Evolutionary conservation across 345 rosid genomes (phyloP), one percentile per base, ranked within the genome.

Genomic region (Trapa bicornis): DNA sequence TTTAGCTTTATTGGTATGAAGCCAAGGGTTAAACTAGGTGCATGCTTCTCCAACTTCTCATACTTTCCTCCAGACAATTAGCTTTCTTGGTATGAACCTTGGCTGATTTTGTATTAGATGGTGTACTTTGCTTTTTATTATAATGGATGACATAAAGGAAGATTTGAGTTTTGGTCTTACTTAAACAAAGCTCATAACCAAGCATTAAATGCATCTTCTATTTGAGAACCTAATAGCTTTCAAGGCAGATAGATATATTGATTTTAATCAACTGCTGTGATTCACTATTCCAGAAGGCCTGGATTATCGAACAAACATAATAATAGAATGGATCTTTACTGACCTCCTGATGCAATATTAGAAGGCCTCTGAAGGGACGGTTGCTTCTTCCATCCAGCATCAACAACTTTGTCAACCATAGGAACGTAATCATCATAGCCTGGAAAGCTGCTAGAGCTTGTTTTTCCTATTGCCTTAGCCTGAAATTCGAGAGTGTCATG

Each of bases 341-440:
- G 64, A 89, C 99, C 97, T 86, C 80, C 83, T 32, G 93, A 84
- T 57, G 79, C 74, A 69, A 75, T 61, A 22, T 22, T 22, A 22
- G 29, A 22, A 56, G 79, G 75, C 76, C 72, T 76, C 77, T 74
- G 81, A 47, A 70, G 71, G 13, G 89, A 47, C 22, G 85, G 65
- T 76, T 82, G 88, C 74, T 84, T 88, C 82, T 85, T 87, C 92
- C 96, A 95, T 71, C 80, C 79, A 67, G 96, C 82, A 77, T 91
- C 94, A 73, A 95, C 99, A 65, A 89, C 89, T 82, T 91, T 95
- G 79, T 91, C 99, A 67, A 95, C 96, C 96, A 95, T 89, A 10
- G 97, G 99, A 61, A 95, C 91, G 70, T 89, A 95, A 76, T 91
- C 99, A 86, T 95, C 99, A 73, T 91, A 95, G 60, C 99, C 99